A percentile compares a stretch with the other conserved stretches of the same genome.
phyloP scores from a whole-genome alignment of 148 eudicot species.

The Vaccinium darrowii region DNA sequence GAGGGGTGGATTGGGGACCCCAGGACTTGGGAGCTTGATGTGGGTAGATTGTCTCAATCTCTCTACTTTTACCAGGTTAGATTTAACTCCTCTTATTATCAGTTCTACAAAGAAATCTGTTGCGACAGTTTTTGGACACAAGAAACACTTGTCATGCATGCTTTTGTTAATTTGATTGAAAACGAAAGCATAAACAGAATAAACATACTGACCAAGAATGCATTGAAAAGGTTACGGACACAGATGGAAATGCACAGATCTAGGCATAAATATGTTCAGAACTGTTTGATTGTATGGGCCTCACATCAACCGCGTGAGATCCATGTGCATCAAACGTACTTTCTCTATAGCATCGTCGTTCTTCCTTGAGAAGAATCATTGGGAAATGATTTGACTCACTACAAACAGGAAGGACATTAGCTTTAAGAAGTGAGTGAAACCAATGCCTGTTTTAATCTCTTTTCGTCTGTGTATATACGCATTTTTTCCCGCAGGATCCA shows the following conservation, averaged over 20 bases:
- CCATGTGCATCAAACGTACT: neutral
- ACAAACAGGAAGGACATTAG: neutral
- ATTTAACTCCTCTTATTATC: neutral
- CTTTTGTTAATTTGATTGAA: too few species aligned
- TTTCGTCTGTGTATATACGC: neutral
- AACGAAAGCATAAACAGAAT: too few species aligned
- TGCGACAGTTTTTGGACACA: too few species aligned
- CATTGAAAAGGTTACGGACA: neutral
- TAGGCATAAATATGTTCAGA: neutral
- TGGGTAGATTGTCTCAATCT: constrained; percentile 50
- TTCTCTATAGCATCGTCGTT: neutral
- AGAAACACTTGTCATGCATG: too few species aligned
- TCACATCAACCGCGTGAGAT: neutral
- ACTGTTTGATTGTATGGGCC: neutral
- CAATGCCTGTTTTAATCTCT: neutral
- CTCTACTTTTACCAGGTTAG: constrained; percentile 61
- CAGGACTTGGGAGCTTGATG: constrained; percentile 70
- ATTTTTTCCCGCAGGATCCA: constrained; percentile 44
- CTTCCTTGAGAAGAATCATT: neutral
- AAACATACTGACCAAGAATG: too few species aligned
- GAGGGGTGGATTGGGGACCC: constrained; percentile 63
- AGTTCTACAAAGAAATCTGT: neutral
- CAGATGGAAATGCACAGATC: neutral
- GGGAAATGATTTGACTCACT: neutral
- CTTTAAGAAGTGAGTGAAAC: neutral